These are phyloP conservation scores for Myotisia sp. DNA, from an alignment of 2,329 filamentous ascomycete species.

Conservation along the genomic window DNA sequence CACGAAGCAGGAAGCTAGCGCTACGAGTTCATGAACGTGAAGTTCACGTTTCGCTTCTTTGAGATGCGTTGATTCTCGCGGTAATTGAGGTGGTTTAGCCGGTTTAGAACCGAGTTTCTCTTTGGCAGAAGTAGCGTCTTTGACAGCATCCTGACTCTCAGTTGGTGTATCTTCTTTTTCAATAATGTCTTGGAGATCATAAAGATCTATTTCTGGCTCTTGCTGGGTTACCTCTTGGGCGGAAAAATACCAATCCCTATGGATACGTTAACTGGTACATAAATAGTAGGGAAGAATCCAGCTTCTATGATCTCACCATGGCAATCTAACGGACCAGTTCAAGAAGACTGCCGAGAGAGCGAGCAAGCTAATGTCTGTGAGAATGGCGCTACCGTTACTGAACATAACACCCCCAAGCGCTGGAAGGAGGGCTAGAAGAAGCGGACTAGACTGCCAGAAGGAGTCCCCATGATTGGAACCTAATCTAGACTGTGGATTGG, in stretches of 20 bases:
- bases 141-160: too few species aligned
- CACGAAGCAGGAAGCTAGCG: conserved; percentile 63
- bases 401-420: conserved; percentile 76
- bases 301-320: conserved; percentile 59
- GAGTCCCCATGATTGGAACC: conserved; percentile 40
- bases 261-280: conserved; percentile 5
- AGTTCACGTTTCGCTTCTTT: conserved; percentile 47
- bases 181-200: conserved; percentile 16
- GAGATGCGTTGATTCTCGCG: conserved; percentile 12
- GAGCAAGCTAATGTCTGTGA: conserved; percentile 73
- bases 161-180: conserved; percentile 22
- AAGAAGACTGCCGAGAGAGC: conserved; percentile 70
- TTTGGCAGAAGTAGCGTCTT: neutral
- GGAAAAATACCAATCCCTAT: conserved; percentile 59
- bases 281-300: too few species aligned
- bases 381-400: conserved; percentile 64
- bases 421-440: conserved; percentile 71
- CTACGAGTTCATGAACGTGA: conserved; percentile 58
- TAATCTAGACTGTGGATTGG: conserved; percentile 10
- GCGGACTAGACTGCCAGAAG: conserved; percentile 63
- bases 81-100: conserved; percentile 5
- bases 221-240: conserved; percentile 48
- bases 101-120: conserved; percentile 10
- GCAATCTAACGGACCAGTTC: conserved; percentile 80
- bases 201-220: conserved; percentile 29